These are phyloP conservation scores for Brachypodium distachyon DNA, from an alignment of 202 grass and related monocot genomes.

Conservation along the genomic window DNA sequence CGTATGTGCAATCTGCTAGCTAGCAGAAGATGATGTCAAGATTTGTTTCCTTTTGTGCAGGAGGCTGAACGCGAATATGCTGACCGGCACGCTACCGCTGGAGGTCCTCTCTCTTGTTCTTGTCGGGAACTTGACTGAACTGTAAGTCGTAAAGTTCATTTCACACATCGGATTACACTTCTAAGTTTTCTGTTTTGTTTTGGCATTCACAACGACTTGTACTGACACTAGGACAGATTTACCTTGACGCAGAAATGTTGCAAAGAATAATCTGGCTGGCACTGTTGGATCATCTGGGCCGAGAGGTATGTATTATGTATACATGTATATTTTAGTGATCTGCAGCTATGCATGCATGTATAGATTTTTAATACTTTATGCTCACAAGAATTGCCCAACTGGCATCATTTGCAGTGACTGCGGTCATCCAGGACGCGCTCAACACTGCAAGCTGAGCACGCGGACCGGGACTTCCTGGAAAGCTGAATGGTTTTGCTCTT, in stretches of 20 bases:
- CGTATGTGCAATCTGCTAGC: too few species aligned
- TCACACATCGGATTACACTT: not conserved
- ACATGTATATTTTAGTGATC: not conserved
- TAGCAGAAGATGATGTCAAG: not conserved
- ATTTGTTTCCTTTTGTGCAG: not conserved
- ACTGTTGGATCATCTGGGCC: conserved; percentile 5
- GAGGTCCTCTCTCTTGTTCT: conserved; percentile 48
- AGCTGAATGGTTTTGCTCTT: too few species aligned
- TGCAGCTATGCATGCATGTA: not conserved
- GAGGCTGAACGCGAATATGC: conserved; percentile 36
- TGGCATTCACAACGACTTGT: not conserved
- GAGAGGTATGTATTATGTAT: conserved; percentile 20
- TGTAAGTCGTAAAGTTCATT: conserved; percentile 26
- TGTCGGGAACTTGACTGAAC: conserved; percentile 36
- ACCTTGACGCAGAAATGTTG: conserved; percentile 26
- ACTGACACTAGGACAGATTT: not conserved
- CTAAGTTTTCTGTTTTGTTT: too few species aligned
- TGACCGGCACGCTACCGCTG: conserved; percentile 35
- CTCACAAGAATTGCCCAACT: not conserved
- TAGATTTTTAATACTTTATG: not conserved
- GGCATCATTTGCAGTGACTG: conserved; percentile 1
- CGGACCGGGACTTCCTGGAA: not conserved
- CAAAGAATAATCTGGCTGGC: conserved; percentile 1
- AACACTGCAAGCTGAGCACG: not conserved
- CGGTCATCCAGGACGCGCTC: conserved; percentile 8